Evolutionary conservation across 495 filamentous ascomycete species (phyloP).

Genomic region (Hypoxylon intermedium): DNA sequence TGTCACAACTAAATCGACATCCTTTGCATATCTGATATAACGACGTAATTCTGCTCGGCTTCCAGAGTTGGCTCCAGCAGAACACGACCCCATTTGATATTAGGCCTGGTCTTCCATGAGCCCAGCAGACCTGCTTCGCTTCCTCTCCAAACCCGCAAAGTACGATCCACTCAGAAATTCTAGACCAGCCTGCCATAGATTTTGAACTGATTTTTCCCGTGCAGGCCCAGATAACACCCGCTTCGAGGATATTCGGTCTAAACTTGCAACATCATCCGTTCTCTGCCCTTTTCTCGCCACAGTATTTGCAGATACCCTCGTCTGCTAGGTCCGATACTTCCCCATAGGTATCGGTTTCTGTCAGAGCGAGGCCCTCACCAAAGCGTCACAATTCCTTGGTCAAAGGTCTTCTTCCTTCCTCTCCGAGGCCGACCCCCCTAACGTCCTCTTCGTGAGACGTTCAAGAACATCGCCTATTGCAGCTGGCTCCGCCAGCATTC

Average conservation of each 20-base stretch:
- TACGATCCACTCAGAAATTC: constrained; percentile 51
- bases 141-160: constrained; percentile 96
- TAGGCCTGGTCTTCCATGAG: constrained; percentile 70
- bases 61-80: constrained; percentile 23
- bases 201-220: constrained; percentile 18
- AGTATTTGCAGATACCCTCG: constrained; percentile 74
- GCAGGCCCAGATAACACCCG: constrained; percentile 89
- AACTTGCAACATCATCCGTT: constrained; percentile 12
- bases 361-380: constrained; percentile 68
- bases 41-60: constrained; percentile 21
- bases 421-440: constrained; percentile 88
- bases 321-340: constrained; percentile 91
- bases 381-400: constrained; percentile 85
- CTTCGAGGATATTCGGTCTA: constrained; percentile 37
- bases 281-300: constrained; percentile 4
- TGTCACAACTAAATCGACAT: constrained; percentile 19
- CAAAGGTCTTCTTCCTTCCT: constrained; percentile 79
- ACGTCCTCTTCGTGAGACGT: constrained; percentile 69
- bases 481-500: constrained; percentile 66
- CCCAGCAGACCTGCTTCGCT: constrained; percentile 89
- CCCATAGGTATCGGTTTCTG: constrained; percentile 84
- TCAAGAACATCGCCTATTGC: constrained; percentile 47
- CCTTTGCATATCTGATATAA: not conserved
- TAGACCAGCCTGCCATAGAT: not conserved
- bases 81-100: constrained; percentile 15